A percentile compares a stretch with the other conserved stretches of the same genome.
Conservation (phyloP, 2,329 filamentous ascomycete genomes). For the Trichothecium roseum region DNA sequence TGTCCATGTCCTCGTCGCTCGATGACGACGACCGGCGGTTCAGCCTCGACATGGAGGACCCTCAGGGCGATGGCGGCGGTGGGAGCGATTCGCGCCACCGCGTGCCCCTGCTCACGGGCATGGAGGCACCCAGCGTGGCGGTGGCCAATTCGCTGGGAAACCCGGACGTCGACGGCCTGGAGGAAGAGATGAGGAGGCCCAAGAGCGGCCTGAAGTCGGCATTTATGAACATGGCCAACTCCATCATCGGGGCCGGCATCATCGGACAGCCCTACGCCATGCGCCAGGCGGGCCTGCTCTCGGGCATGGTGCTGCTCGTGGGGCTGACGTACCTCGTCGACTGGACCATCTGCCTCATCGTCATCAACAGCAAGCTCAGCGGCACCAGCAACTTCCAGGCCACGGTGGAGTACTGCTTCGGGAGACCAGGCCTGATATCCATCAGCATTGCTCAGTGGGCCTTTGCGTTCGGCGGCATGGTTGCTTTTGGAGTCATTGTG, state of each 20-base stretch:
- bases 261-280: slow-evolving; percentile 93
- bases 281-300: slow-evolving; percentile 75
- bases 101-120: slow-evolving; percentile 67
- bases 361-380: slow-evolving; percentile 94
- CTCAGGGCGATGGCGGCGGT: slow-evolving; percentile 33
- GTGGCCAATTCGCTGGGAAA: slow-evolving; percentile 46
- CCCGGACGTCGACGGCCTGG: slow-evolving; percentile 36
- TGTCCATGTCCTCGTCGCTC: slow-evolving; percentile 12
- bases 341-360: slow-evolving; percentile 96
- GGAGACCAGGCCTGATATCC: slow-evolving; percentile 74
- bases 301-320: slow-evolving; percentile 69
- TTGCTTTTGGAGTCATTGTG: slow-evolving; percentile 95
- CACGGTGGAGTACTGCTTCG: slow-evolving; percentile 93
- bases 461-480: slow-evolving; percentile 98
- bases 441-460: slow-evolving; percentile 90
- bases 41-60: slow-evolving; percentile 32
- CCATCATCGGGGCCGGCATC: slow-evolving; percentile 75
- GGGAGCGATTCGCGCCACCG: slow-evolving; percentile 44
- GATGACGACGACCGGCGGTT: slow-evolving; percentile 30
- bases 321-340: slow-evolving; percentile 76
- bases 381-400: slow-evolving; percentile 91
- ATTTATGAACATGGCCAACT: slow-evolving; percentile 99
- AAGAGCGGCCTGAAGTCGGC: slow-evolving; percentile 79
- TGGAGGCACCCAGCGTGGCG: slow-evolving; percentile 69
- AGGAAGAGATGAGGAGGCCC: slow-evolving; percentile 52